Percentiles rank a stretch among this genome's conserved stretches.
Conservation (phyloP, 306 rosid species). For the Mucuna pruriens region DNA sequence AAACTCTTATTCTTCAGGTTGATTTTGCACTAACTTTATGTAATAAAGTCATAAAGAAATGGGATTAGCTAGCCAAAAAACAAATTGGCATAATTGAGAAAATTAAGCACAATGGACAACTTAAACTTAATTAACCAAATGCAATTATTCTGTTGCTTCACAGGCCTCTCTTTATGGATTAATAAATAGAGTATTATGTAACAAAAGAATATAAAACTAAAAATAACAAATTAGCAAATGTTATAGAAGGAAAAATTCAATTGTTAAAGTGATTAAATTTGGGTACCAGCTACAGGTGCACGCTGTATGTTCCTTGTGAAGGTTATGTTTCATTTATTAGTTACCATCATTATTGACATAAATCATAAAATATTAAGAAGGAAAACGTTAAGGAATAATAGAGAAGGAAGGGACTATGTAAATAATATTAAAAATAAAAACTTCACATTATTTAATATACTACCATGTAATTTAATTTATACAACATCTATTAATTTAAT, state of each 20-base stretch:
- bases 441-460: neutral
- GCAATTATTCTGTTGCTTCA: conserved; percentile 25
- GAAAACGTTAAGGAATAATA: conserved; percentile 24
- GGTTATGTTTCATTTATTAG: conserved; percentile 24
- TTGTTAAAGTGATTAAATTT: neutral
- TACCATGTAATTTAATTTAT: neutral
- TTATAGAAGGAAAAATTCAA: conserved; percentile 3
- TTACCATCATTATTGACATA: neutral
- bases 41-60: conserved; percentile 21
- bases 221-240: neutral
- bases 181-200: neutral
- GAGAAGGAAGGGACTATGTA: neutral
- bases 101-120: conserved; percentile 20
- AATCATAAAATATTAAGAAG: conserved; percentile 15
- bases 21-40: conserved; percentile 28
- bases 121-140: neutral
- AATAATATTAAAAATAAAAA: neutral
- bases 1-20: neutral
- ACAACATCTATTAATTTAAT: neutral
- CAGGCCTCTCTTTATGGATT: conserved; percentile 11
- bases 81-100: conserved; percentile 10
- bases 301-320: conserved; percentile 40
- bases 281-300: conserved; percentile 25
- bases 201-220: neutral
- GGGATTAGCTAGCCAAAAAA: neutral